Evolutionary conservation across 441 rosid species (phyloP).

Genomic region (Gossypium lobatum): DNA sequence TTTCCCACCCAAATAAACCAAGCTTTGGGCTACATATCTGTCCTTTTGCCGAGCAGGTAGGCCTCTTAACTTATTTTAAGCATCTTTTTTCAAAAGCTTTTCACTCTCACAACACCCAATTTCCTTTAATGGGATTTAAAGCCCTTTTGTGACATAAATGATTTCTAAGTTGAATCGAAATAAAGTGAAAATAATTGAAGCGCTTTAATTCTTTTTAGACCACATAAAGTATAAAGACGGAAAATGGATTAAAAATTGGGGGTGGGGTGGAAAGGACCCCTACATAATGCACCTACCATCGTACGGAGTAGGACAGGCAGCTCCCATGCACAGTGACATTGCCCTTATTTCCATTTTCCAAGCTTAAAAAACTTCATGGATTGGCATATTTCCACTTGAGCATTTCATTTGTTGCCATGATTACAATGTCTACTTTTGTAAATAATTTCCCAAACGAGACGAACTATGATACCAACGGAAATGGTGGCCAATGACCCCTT

Average conservation of each 20-base stretch:
- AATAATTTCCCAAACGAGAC: neutral
- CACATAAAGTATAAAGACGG: neutral
- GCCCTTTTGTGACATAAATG: neutral
- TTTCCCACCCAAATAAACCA: neutral
- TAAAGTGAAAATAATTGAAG: conserved; percentile 7
- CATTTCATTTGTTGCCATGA: neutral
- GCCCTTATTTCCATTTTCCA: neutral
- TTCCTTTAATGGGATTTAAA: neutral
- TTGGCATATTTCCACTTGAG: neutral
- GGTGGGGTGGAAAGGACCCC: conserved; percentile 6
- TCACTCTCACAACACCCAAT: neutral
- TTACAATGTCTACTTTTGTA: neutral
- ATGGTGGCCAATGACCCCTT: neutral
- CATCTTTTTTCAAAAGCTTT: neutral
- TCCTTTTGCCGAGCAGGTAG: neutral
- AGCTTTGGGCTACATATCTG: neutral
- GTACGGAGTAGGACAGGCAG: neutral
- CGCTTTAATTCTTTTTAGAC: conserved; percentile 3
- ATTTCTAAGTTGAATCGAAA: neutral
- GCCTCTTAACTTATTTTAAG: neutral
- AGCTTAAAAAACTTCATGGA: neutral
- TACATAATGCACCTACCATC: neutral
- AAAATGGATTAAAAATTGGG: neutral
- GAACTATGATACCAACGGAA: neutral
- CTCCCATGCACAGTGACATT: neutral